Evolutionary conservation across 2,329 filamentous ascomycete species (phyloP), one percentile per base, ranked within the genome.

Genomic region (Colletotrichum higginsianum): DNA sequence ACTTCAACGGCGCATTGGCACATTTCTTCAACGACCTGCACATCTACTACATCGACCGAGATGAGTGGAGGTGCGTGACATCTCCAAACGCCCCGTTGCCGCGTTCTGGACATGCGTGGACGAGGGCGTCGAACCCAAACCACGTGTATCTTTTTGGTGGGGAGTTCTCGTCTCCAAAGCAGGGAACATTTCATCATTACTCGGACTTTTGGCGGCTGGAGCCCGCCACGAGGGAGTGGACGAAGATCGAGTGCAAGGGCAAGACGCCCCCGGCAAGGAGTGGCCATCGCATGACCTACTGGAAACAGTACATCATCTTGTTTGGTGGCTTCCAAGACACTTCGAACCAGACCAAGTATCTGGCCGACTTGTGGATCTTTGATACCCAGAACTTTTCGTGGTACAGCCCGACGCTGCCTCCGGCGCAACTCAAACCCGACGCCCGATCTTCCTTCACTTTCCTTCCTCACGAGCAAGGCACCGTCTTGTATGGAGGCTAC

Each of bases 311-410:
- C 82, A 95, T 99, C 73, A 89, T 99, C 70, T 86, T 99, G 1
- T 98, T 98, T 79, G 96, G 96, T 69, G 96, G 96, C 0, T 99
- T 99, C 80, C 96, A 99, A 82, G 96, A 98, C 80, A 98, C 96
- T 0, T 96, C 94, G 12, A 94, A 97, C 80, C 93, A 95, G 80
- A 98, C 96, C 6, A 97, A 95, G 80, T 99, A 99, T 80, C 84
- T 99, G 18, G 91, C 93, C 49, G 96, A 99, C 80, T 85, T 98
- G 46, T 99, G 96, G 96, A 88, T 98, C 64, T 99, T 98, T 81
- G 96, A 99, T 82, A 97, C 94, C 42, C 83, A 93, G 77, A 94
- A 92, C 79, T 98, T 93, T 79, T 87, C 90, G 16, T 99, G 96
- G 96, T 89, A 93, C 79, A 91, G 88, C 73, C 94, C 96, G 2